Evolutionary conservation across 1,284 basidiomycete species (phyloP), one percentile per base, ranked within the genome.

Genomic region (Leccinum olivaceoglutinosum): DNA sequence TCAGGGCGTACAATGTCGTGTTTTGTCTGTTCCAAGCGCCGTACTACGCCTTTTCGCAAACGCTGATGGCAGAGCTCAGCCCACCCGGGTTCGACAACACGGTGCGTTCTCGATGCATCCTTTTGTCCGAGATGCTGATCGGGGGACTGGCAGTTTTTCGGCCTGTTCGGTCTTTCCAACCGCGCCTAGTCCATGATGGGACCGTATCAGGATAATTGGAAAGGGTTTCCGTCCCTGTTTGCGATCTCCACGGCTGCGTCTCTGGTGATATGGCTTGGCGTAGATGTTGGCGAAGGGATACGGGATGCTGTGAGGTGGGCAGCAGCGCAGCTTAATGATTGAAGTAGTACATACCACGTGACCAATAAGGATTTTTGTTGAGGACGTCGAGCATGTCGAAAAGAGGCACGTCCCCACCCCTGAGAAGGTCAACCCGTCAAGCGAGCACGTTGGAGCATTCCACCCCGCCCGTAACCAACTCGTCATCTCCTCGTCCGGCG

Each of bases 1-100:
- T 1, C 4, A 67, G 72, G 71, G 72, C 70, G 1, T 74, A 73
- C 39, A 74, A 72, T 10, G 59, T 74, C 21, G 2, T 72, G 3
- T 73, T 68, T 9, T 70, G 71, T 36, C 57, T 74, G 18, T 91
- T 92, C 80, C 92, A 94, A 75, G 92, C 91, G 8, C 92, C 93
- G 0, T 94, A 93, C 79, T 94, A 91, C 71, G 89, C 92, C 0
- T 91, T 89, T 71, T 84, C 89, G 18, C 90, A 93, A 75, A 92
- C 92, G 1, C 90, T 92, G 89, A 92, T 94, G 89, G 88, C 88
- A 1, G 92, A 93, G 71, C 81, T 93, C 12, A 85, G 87, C 25
- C 90, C 91, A 14, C 89, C 89, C 0, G 91, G 90, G 0, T 93
- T 88, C 68, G 89, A 93, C 69, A 91, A 92, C 71, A 92, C 90